phyloP scores from a whole-genome alignment of 2,329 filamentous ascomycete genomes.

The Diplodia scrobiculata region DNA sequence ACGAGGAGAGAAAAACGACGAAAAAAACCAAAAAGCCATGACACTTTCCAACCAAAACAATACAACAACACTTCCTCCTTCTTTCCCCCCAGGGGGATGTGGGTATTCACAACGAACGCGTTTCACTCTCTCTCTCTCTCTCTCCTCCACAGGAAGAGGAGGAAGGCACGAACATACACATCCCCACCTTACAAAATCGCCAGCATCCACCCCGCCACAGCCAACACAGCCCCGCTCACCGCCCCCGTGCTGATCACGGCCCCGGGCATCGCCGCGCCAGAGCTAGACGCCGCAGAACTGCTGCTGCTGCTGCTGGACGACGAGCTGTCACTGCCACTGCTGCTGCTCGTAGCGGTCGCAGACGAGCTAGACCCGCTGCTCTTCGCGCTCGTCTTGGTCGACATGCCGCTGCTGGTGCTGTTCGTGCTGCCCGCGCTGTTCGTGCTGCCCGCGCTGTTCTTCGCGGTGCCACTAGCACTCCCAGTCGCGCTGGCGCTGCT shows the following conservation, averaged over 20 bases:
- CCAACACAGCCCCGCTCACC: conserved; percentile 8
- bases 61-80: not conserved
- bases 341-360: not conserved
- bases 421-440: conserved; percentile 1
- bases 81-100: too few species aligned
- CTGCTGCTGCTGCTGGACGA: too few species aligned
- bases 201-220: conserved; percentile 23
- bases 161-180: too few species aligned
- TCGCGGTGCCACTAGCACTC: conserved; percentile 4
- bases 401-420: not conserved
- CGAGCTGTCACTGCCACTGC: not conserved
- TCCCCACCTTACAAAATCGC: conserved; percentile 15
- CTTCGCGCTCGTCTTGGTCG: too few species aligned
- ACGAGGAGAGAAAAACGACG: not conserved
- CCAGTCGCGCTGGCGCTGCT: not conserved
- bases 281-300: not conserved
- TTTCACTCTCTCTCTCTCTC: too few species aligned
- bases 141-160: too few species aligned
- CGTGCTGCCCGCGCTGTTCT: conserved; percentile 3
- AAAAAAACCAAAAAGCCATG: not conserved
- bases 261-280: conserved; percentile 4
- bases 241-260: conserved; percentile 3
- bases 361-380: conserved; percentile 7
- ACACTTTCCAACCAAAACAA: not conserved
- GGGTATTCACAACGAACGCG: too few species aligned